Percentiles rank a stretch among this genome's conserved stretches.
These are phyloP conservation scores for Globisporangium irregulare DNA, from an alignment of 352 stramenopile species.

Conservation along the genomic window DNA sequence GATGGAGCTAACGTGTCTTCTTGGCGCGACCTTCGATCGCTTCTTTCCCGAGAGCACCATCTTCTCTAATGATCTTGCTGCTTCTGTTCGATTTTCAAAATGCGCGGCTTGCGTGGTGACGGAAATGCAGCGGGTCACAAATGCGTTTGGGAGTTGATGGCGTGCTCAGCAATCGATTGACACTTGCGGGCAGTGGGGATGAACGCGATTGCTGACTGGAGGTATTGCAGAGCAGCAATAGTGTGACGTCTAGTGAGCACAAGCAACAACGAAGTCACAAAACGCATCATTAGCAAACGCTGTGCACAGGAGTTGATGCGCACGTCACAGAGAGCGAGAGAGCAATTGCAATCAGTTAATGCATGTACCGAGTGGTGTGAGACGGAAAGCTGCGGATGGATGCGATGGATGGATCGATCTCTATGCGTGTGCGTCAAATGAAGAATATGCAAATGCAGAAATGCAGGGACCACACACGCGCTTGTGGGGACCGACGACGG, in stretches of 20 bases:
- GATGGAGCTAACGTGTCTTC: slow-evolving; percentile 30
- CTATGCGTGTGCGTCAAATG: background rate
- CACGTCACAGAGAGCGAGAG: background rate
- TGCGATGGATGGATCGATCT: background rate
- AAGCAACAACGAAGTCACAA: background rate
- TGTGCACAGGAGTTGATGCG: background rate
- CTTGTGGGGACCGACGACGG: background rate
- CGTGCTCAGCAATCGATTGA: background rate
- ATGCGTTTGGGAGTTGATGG: background rate
- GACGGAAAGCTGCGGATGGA: background rate
- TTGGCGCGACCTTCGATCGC: slow-evolving; percentile 40
- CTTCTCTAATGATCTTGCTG: background rate
- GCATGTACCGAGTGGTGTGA: background rate
- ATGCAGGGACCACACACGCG: background rate
- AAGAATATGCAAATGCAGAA: slow-evolving; percentile 8
- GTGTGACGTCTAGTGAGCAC: background rate
- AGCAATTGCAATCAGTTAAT: background rate
- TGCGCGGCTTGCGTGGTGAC: background rate
- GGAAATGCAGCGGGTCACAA: background rate
- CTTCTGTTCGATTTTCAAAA: background rate
- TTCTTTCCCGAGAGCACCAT: slow-evolving; percentile 23
- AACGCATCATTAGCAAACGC: background rate
- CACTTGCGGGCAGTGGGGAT: background rate
- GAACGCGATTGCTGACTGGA: background rate
- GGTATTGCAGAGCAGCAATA: background rate